Percentiles rank a stretch among this genome's conserved stretches.
phyloP scores from a whole-genome alignment of 768 basidiomycete species.

The Podaxis sp. region DNA sequence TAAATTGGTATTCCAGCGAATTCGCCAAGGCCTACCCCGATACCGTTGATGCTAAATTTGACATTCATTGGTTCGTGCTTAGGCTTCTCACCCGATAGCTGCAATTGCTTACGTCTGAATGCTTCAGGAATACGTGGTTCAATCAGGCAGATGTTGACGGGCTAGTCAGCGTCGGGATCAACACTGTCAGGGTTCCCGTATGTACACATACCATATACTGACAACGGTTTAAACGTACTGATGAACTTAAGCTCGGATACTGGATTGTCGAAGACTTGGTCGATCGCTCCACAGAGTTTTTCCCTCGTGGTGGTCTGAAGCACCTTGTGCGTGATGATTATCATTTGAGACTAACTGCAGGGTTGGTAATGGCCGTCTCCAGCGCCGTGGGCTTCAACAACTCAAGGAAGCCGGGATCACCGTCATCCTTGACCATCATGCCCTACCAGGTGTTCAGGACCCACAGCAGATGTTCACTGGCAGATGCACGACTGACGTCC shows the following conservation, averaged over 20 bases:
- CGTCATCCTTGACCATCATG: conserved; percentile 65
- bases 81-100: neutral
- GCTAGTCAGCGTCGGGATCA: conserved; percentile 54
- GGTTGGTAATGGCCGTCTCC: neutral
- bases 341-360: neutral
- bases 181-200: conserved; percentile 76
- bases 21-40: conserved; percentile 57
- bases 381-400: conserved; percentile 63
- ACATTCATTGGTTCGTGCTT: conserved; percentile 52
- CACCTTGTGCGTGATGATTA: conserved; percentile 45
- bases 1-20: conserved; percentile 33
- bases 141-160: conserved; percentile 53
- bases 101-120: neutral
- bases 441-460: conserved; percentile 64
- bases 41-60: conserved; percentile 54
- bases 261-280: conserved; percentile 80
- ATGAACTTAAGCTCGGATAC: conserved; percentile 59
- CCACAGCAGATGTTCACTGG: conserved; percentile 66
- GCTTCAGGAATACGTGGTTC: conserved; percentile 65
- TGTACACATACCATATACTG: conserved; percentile 17
- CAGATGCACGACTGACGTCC: conserved; percentile 57
- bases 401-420: conserved; percentile 59
- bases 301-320: conserved; percentile 63
- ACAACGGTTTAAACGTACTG: neutral
- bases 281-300: conserved; percentile 54